Evolutionary conservation across 1,284 basidiomycete species (phyloP), one percentile per base, ranked within the genome.

Genomic region (Ceratobasidium sp.): DNA sequence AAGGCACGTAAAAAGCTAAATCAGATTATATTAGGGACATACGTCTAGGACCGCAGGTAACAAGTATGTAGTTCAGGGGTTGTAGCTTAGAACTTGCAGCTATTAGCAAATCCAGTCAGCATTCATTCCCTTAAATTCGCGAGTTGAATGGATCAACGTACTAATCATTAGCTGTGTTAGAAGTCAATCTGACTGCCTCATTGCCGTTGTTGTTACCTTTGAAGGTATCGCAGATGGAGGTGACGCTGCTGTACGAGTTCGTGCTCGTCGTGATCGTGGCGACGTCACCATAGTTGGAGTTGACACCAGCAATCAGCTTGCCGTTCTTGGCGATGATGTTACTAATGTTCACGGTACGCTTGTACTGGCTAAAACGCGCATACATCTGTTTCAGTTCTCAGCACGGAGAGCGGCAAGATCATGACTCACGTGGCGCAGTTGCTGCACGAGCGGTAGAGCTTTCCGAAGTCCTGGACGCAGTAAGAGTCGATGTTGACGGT

Each of bases 301-400:
- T 66, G 17, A 59, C 45, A 22, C 59, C 36, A 44, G 41, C 24
- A 24, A 47, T n/a, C 15, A 17, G 15, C 19, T 15, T 22, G 36
- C 59, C 59, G 27, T n/a, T 62, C 36, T 47, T 62, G n/a, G 36
- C 41, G 44, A 57, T 53, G 36, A 53, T 62, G 36, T 62, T 15
- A 47, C 36, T 44, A 22, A 62, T 62, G 36, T 44, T 22, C 7
- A 80, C 79, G 22, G 75, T 54, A 17, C 81, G 76, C 72, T 79
- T 79, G 77, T 78, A 80, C 73, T 56, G 54, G 22, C 63, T 67
- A 29, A 65, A 77, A 69, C 44, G 62, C 76, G 59, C 72, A 75
- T 48, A 50, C 24, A n/a, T n/a, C n/a, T n/a, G n/a, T n/a, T n/a
- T 36, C 11, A 17, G 17, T 8, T 17, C 3, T 7, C n/a, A 19